A percentile compares a stretch with the other conserved stretches of the same genome.
phyloP scores from a whole-genome alignment of 1,284 basidiomycete species.

The Ustilago lituana region DNA sequence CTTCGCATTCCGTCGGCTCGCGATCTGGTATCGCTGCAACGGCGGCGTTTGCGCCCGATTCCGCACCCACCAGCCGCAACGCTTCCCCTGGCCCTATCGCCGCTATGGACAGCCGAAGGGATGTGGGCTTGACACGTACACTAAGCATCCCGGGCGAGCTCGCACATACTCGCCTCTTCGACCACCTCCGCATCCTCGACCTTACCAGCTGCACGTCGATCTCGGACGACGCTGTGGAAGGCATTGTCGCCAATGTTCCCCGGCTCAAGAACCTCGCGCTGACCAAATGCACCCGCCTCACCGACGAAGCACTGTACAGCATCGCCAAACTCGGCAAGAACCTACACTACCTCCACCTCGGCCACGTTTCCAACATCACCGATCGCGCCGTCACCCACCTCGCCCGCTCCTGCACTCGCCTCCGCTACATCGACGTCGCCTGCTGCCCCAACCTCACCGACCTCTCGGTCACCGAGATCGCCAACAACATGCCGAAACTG shows the following conservation, averaged over 20 bases:
- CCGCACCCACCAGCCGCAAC: constrained; percentile 46
- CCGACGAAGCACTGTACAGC: constrained; percentile 84
- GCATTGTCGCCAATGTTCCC: constrained; percentile 85
- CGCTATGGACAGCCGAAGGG: constrained; percentile 4
- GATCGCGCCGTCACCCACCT: constrained; percentile 86
- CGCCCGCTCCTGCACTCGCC: constrained; percentile 86
- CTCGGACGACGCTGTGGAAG: constrained; percentile 88
- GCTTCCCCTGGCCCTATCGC: constrained; percentile 34
- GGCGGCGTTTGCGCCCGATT: constrained; percentile 19
- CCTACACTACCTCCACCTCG: constrained; percentile 93
- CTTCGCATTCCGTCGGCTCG: constrained; percentile 18
- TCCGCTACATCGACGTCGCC: constrained; percentile 96
- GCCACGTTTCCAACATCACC: constrained; percentile 86
- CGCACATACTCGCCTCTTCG: constrained; percentile 53
- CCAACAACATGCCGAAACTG: constrained; percentile 83
- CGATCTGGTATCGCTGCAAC: constrained; percentile 10
- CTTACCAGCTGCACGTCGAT: constrained; percentile 83
- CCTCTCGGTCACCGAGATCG: constrained; percentile 89
- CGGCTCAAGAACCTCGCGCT: constrained; percentile 91
- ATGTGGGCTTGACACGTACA: constrained; percentile 19
- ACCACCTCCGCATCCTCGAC: constrained; percentile 65
- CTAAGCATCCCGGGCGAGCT: constrained; percentile 17
- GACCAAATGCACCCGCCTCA: constrained; percentile 87
- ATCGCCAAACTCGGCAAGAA: constrained; percentile 89
- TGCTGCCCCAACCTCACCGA: constrained; percentile 93